Base-by-base conservation (phyloP, 2,329 filamentous ascomycete genomes). In the Alternaria ventricosa region DNA sequence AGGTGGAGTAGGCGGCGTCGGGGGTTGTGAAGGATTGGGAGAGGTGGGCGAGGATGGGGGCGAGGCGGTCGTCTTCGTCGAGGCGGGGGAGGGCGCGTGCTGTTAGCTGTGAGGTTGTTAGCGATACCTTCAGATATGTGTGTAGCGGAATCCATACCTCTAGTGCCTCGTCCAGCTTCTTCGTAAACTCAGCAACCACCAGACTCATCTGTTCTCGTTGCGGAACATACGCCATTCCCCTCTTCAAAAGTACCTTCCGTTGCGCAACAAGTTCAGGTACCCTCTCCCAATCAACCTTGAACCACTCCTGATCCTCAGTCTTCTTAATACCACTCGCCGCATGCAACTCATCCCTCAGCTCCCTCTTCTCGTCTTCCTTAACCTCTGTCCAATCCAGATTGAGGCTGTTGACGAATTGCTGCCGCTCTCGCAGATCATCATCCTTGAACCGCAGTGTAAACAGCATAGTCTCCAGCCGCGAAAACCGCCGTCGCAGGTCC, bases 21-120 rank as follows among this genome's bases (percentile, higher is more conserved):
- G 96, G 96, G 0, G 95, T 94, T 70, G 93, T 91, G 80, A 99
- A 99, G 78, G 95, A 97, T 80, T 97, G 95, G 64, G 93, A 96
- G n/a, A 99, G 87, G 76, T 99, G 90, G 46, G 88, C 86, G 28
- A 93, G 83, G 66, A 93, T 92, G 1, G 90, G 90, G 0, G 88
- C 87, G 15, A 99, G 87, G 49, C 96, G 92, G 79, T 98, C 95
- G 79, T 99, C 96, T 84, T 99, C 96, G 77, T 99, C 96, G 36
- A 99, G 88, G 11, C 94, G 90, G 0, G 96, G 96, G 5, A 98
- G 86, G 0, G 94, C 94, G 58, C 94, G 91, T n/a, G 94, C 91
- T 8, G 96, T 97, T 60, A 97, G 85, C 90, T 94, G 65, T 7
- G 6, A 13, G 11, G 8, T 11, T 30, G 63, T 68, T 49, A 68